Evolutionary conservation across 164 flowering plant species (phyloP), one percentile per base, ranked within the genome.

Genomic region (Magnolia officinalis): DNA sequence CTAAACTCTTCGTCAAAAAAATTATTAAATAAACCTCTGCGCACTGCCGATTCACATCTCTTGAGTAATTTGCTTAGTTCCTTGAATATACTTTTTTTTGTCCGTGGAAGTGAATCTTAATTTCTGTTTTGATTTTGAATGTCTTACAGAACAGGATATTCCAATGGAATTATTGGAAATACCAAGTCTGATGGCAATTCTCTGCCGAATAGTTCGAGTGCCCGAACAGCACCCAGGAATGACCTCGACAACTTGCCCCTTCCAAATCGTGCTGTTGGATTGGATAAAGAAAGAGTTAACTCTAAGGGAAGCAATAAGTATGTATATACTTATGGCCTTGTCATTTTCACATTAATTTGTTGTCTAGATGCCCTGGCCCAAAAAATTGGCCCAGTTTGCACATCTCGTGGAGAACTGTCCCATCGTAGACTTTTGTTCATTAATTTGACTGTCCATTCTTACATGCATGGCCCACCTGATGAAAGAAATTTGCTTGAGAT

Each of bases 81-180:
- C 45, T 3, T 37, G 45, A 37, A 37, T 37, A 37, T 37, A 37
- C 19, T 72, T 52, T 23, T 24, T 61, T 58, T 49, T 61, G 31
- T 7, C 8, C 49, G 11, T 65, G 51, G 37, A 8, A 21, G 13
- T 61, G 23, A 19, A 45, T 51, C 18, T 8, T 75, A 16, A 20
- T 75, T 52, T 69, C 68, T 63, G 19, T 37, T 24, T 55, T 67
- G 71, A 20, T 52, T 29, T 19, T 66, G 76, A 65, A 63, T 23
- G 14, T 79, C 68, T 81, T 76, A 45, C 89, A 93, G 95, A 76
- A 82, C 89, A 49, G 93, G 91, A 74, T 83, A 87, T 74, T 81
- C 80, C 37, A 83, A 76, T 81, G 83, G 84, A 71, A 61, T 81
- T 66, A 75, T 69, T 81, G 86, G 86, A 21, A 78, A 52, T 49